Percentiles rank a stretch among this genome's conserved stretches.
phyloP scores from a whole-genome alignment of 768 basidiomycete species.

The Boletales sp. region DNA sequence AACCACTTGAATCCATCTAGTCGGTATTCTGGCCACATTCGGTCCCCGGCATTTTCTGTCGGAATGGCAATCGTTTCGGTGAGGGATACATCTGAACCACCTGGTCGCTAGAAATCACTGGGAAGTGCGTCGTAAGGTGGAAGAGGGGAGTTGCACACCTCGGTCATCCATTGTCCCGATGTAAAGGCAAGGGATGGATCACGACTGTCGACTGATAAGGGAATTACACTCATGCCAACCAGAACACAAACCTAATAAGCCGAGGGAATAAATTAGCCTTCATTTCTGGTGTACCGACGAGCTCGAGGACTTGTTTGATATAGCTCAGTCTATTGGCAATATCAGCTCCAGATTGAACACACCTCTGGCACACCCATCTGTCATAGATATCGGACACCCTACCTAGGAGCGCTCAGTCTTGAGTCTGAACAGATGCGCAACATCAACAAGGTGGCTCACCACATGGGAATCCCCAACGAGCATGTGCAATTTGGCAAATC shows the following conservation, averaged over 20 bases:
- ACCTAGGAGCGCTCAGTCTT: slow-evolving; percentile 35
- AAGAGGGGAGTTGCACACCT: slow-evolving; percentile 35
- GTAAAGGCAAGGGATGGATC: slow-evolving; percentile 61
- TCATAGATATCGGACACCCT: slow-evolving; percentile 76
- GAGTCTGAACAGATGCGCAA: not conserved
- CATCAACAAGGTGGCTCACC: slow-evolving; percentile 31
- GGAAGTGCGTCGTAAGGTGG: not conserved
- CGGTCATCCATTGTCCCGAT: slow-evolving; percentile 85
- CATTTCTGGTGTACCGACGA: slow-evolving; percentile 57
- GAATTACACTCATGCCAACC: not conserved
- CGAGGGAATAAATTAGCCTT: slow-evolving; percentile 55
- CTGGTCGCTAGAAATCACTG: slow-evolving; percentile 46
- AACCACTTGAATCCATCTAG: slow-evolving; percentile 82
- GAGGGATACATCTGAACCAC: slow-evolving; percentile 72
- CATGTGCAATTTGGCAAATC: slow-evolving; percentile 62
- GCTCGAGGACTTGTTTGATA: slow-evolving; percentile 50
- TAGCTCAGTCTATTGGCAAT: not conserved
- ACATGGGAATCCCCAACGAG: slow-evolving; percentile 63
- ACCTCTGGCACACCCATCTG: slow-evolving; percentile 70
- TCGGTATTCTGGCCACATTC: slow-evolving; percentile 49
- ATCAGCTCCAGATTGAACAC: slow-evolving; percentile 3
- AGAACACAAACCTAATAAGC: slow-evolving; percentile 49
- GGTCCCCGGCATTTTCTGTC: slow-evolving; percentile 28
- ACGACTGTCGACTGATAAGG: slow-evolving; percentile 38
- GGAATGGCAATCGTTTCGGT: slow-evolving; percentile 62